These are phyloP conservation scores for Mortierella alpina DNA, from an alignment of 192 early-diverging fungal species.

Conservation along the genomic window DNA sequence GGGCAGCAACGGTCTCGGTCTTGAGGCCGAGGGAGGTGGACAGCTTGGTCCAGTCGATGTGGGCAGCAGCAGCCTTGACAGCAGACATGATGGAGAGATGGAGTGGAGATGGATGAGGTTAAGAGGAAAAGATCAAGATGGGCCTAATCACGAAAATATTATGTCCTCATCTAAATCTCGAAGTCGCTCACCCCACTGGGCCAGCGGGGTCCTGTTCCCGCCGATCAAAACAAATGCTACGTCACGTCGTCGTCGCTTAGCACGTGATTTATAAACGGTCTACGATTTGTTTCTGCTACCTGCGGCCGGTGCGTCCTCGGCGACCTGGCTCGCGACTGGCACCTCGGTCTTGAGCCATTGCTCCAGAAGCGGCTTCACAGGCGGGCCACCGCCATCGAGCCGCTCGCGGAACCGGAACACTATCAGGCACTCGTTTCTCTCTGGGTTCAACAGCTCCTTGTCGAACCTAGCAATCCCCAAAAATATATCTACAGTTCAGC, in stretches of 20 bases:
- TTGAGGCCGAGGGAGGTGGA: conserved; percentile 80
- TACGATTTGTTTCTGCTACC: too few relatives aligned
- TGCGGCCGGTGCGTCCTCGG: background rate
- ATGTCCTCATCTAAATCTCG: background rate
- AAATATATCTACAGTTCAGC: background rate
- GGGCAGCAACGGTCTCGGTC: conserved; percentile 87
- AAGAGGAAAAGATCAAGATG: background rate
- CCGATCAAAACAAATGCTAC: too few relatives aligned
- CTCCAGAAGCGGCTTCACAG: conserved; percentile 45
- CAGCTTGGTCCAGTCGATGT: conserved; percentile 91
- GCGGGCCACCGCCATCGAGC: conserved; percentile 42
- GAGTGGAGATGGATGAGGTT: background rate
- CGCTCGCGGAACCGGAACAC: conserved; percentile 50
- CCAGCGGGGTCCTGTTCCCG: too few relatives aligned
- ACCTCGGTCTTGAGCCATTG: conserved; percentile 49
- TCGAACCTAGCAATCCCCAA: conserved; percentile 32
- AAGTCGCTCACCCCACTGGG: too few relatives aligned
- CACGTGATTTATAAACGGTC: too few relatives aligned
- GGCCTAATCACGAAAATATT: background rate
- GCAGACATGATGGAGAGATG: conserved; percentile 41
- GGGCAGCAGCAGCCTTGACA: conserved; percentile 65
- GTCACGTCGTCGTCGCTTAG: too few relatives aligned
- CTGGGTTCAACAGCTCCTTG: conserved; percentile 55
- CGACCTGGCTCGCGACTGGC: conserved; percentile 20
- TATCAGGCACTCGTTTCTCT: conserved; percentile 48